phyloP scores from a whole-genome alignment of 1,284 basidiomycete species.

The Macrocystidia cucumis region DNA sequence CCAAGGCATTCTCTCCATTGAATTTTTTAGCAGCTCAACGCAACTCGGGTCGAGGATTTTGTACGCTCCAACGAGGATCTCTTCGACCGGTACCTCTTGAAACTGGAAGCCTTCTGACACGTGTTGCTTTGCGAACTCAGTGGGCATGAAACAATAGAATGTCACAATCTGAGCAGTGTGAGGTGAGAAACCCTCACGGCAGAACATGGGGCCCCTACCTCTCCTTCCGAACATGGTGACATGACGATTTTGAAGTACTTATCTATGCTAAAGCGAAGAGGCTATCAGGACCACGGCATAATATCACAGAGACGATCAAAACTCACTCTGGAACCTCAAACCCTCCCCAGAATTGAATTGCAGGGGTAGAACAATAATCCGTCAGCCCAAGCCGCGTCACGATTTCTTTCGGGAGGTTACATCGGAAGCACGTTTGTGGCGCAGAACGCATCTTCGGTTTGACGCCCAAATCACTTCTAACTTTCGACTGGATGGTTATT shows the following conservation, averaged over 20 bases:
- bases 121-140: slow-evolving; percentile 23
- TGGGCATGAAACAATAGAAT: slow-evolving; percentile 24
- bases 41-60: slow-evolving; percentile 23
- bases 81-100: slow-evolving; percentile 21
- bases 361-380: slow-evolving; percentile 6
- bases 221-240: slow-evolving; percentile 22
- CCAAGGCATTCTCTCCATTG: slow-evolving; percentile 27
- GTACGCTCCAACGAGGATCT: slow-evolving; percentile 22
- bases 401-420: slow-evolving; percentile 20
- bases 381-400: slow-evolving; percentile 22
- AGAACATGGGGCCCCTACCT: slow-evolving; percentile 21
- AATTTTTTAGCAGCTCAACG: slow-evolving; percentile 19
- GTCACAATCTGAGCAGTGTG: not conserved
- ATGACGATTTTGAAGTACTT: slow-evolving; percentile 30
- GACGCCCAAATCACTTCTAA: slow-evolving; percentile 19
- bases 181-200: not conserved
- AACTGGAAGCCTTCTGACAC: slow-evolving; percentile 23
- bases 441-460: slow-evolving; percentile 21
- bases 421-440: slow-evolving; percentile 25
- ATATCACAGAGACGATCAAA: not conserved
- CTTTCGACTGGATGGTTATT: slow-evolving; percentile 15
- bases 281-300: not conserved
- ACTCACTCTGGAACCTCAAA: slow-evolving; percentile 7
- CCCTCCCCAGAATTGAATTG: slow-evolving; percentile 25
- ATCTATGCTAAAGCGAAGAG: slow-evolving; percentile 11